A percentile compares a stretch with the other conserved stretches of the same genome.
Conservation (phyloP, 1,284 basidiomycete species). For the Malassezia furfur region DNA sequence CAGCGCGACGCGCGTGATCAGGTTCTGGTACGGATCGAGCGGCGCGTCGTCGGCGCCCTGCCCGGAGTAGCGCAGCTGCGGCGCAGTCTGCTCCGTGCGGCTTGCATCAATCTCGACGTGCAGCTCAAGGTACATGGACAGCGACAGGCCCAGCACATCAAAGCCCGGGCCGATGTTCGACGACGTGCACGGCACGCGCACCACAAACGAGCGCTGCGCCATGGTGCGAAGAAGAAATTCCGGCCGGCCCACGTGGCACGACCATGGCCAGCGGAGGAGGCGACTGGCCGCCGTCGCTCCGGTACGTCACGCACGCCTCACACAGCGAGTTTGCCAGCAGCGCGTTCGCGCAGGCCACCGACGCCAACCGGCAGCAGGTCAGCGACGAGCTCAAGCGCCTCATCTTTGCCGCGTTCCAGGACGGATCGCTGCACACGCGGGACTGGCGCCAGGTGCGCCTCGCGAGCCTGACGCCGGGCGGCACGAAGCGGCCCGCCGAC, state of each 20-base stretch:
- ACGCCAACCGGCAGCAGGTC: conserved; percentile 48
- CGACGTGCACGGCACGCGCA: conserved; percentile 86
- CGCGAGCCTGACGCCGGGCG: neutral
- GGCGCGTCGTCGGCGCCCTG: conserved; percentile 85
- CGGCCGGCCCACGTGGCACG: neutral
- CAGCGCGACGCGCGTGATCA: conserved; percentile 92
- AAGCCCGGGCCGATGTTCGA: conserved; percentile 98
- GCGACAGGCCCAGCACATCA: conserved; percentile 92
- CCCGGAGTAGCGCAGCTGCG: conserved; percentile 69
- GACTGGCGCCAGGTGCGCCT: conserved; percentile 64
- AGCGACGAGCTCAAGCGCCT: conserved; percentile 49
- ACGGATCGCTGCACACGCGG: conserved; percentile 72
- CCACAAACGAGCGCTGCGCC: conserved; percentile 50
- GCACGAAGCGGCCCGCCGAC: conserved; percentile 18
- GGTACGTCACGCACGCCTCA: conserved; percentile 7
- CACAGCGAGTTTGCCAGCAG: conserved; percentile 37
- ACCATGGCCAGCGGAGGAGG: conserved; percentile 7
- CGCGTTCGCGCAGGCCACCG: conserved; percentile 44
- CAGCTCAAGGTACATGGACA: conserved; percentile 76
- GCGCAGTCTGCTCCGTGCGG: conserved; percentile 40
- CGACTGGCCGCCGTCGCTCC: conserved; percentile 16
- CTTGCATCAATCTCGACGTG: conserved; percentile 53
- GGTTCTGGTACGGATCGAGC: conserved; percentile 88
- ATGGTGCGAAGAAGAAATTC: neutral
- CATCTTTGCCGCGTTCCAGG: conserved; percentile 50